phyloP scores from a whole-genome alignment of 768 basidiomycete genomes.

The Panus rudis region DNA sequence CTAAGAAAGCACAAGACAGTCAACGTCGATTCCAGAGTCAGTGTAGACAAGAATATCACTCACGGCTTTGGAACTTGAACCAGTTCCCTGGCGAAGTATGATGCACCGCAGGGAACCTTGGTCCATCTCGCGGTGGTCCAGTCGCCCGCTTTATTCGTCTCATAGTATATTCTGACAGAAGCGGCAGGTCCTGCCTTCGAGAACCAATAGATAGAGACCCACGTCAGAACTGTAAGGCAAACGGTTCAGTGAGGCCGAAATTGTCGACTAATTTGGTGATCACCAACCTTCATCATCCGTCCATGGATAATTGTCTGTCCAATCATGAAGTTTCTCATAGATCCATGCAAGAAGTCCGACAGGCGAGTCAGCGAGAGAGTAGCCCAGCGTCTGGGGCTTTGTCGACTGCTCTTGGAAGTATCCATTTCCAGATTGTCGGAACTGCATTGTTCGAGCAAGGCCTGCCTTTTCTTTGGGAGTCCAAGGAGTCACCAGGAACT shows the following conservation, averaged over 20 bases:
- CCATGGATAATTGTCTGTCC: constrained; percentile 47
- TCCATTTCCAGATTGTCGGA: constrained; percentile 20
- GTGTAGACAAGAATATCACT: constrained; percentile 4
- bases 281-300: constrained; percentile 46
- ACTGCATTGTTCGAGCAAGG: constrained; percentile 14
- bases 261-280: not conserved
- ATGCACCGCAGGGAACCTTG: constrained; percentile 22
- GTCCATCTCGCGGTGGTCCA: too few relatives aligned
- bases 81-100: constrained; percentile 25
- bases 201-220: constrained; percentile 33
- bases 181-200: constrained; percentile 27
- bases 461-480: constrained; percentile 21
- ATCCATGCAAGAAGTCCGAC: constrained; percentile 36
- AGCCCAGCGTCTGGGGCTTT: constrained; percentile 34
- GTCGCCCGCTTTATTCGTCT: constrained; percentile 10
- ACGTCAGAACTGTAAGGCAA: constrained; percentile 24
- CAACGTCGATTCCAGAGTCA: not conserved
- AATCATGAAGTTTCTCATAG: constrained; percentile 27
- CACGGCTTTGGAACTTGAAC: constrained; percentile 13
- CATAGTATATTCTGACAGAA: constrained; percentile 26
- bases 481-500: constrained; percentile 21
- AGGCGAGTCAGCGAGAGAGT: constrained; percentile 50
- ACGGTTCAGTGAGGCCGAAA: not conserved
- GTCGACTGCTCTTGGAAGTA: constrained; percentile 26
- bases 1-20: constrained; percentile 7